These are phyloP conservation scores for Candida saitoana DNA, from an alignment of 805 yeast genomes.

Conservation along the genomic window DNA sequence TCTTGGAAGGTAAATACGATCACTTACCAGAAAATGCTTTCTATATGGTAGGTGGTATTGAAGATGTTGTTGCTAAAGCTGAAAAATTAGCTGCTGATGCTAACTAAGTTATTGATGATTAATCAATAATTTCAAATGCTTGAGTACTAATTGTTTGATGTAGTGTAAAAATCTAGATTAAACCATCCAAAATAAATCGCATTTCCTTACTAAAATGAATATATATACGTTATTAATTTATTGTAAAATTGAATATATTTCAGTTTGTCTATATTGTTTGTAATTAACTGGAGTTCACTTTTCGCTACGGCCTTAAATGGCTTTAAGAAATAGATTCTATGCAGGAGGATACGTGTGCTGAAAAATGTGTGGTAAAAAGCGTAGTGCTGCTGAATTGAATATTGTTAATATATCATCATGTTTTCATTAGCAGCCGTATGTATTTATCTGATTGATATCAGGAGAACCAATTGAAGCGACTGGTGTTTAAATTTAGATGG, in stretches of 20 bases:
- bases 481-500: not conserved
- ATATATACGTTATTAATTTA: conserved; percentile 5
- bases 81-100: conserved; percentile 97
- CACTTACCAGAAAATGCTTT: conserved; percentile 98
- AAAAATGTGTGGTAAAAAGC: not conserved
- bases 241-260: conserved; percentile 2
- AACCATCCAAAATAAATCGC: not conserved
- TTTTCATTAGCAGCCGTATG: conserved; percentile 24
- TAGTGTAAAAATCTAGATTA: no score
- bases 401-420: conserved; percentile 12
- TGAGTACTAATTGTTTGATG: not conserved
- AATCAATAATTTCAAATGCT: conserved; percentile 6
- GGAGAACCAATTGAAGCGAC: not conserved
- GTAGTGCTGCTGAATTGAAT: not conserved
- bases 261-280: conserved; percentile 1
- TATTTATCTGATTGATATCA: conserved; percentile 1
- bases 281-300: no score
- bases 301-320: no score
- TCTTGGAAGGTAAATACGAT: conserved; percentile 97
- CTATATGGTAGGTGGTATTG: conserved; percentile 99
- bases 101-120: conserved; percentile 36
- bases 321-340: not conserved
- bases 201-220: conserved; percentile 4
- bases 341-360: not conserved
- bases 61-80: conserved; percentile 97